phyloP scores from a whole-genome alignment of 306 rosid species.

The Prunus davidiana region DNA sequence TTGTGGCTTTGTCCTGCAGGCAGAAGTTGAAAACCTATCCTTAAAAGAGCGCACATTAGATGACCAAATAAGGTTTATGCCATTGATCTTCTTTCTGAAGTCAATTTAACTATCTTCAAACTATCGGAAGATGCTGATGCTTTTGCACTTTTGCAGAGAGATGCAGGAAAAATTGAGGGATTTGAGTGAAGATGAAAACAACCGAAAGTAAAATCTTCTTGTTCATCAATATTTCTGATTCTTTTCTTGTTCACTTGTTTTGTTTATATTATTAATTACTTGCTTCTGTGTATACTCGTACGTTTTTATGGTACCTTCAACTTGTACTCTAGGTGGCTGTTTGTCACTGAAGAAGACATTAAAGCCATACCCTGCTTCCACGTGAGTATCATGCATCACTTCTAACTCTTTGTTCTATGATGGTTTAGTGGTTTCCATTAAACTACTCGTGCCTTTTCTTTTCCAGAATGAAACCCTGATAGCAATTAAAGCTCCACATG shows the following conservation, averaged over 20 bases:
- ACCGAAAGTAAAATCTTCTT: conserved; percentile 56
- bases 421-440: conserved; percentile 18
- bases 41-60: conserved; percentile 74
- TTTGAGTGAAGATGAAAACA: conserved; percentile 80
- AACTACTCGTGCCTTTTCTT: conserved; percentile 24
- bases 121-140: conserved; percentile 22
- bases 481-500: conserved; percentile 98
- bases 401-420: conserved; percentile 12
- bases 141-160: conserved; percentile 53
- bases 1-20: conserved; percentile 61
- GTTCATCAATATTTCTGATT: conserved; percentile 15
- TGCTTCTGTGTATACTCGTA: neutral
- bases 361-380: conserved; percentile 82
- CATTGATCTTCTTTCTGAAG: conserved; percentile 25
- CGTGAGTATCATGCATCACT: conserved; percentile 40
- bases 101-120: conserved; percentile 14
- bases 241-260: conserved; percentile 1
- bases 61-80: conserved; percentile 75
- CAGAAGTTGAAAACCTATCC: conserved; percentile 73
- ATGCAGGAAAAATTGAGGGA: conserved; percentile 85
- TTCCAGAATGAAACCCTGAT: conserved; percentile 92
- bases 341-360: conserved; percentile 90
- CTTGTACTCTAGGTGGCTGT: conserved; percentile 61
- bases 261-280: neutral
- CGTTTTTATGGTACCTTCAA: neutral